Conservation (phyloP, 768 basidiomycete genomes). For the Calocera viscosa region DNA sequence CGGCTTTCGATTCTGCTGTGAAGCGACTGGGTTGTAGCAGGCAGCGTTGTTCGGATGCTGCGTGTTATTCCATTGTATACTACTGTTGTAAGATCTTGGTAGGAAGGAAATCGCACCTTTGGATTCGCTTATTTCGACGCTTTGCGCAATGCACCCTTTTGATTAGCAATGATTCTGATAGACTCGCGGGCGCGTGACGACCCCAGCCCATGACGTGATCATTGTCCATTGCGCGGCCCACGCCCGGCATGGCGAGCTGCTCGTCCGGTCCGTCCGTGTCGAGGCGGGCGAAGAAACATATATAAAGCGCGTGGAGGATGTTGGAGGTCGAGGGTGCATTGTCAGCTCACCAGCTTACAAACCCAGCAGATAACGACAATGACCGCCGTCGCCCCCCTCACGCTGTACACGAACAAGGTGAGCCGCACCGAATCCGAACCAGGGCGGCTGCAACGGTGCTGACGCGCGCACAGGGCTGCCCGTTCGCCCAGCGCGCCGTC, state of each 20-base stretch:
- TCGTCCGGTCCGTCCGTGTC: background rate
- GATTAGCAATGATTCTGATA: background rate
- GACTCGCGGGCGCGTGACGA: background rate
- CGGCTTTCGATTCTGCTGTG: background rate
- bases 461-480: constrained; percentile 14
- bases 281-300: background rate
- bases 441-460: background rate
- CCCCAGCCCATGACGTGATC: background rate
- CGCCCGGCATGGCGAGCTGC: background rate
- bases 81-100: background rate
- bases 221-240: background rate
- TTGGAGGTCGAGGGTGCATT: background rate
- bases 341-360: background rate
- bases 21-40: background rate
- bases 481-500: constrained; percentile 35
- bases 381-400: constrained; percentile 21
- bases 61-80: background rate
- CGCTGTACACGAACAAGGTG: constrained; percentile 40
- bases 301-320: background rate
- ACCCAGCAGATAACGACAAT: background rate
- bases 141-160: background rate
- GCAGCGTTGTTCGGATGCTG: background rate
- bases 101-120: background rate
- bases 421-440: background rate
- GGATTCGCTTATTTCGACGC: background rate